Evolutionary conservation across 768 basidiomycete genomes (phyloP).

Genomic region (Mycena vitilis): DNA sequence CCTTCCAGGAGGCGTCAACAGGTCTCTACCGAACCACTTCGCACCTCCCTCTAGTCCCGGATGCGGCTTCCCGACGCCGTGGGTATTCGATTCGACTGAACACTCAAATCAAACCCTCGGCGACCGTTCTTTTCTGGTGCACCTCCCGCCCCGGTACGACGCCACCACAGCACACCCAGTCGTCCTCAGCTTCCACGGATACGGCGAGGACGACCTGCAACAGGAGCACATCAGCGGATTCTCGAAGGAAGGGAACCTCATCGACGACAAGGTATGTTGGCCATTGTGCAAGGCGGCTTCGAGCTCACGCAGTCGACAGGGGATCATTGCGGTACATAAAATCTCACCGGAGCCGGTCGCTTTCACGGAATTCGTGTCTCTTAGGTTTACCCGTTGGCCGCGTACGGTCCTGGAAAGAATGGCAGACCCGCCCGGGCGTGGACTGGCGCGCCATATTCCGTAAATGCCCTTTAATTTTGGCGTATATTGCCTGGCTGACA

Average conservation of each 20-base stretch:
- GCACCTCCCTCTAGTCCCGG: not conserved
- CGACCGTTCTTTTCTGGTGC: conserved; percentile 35
- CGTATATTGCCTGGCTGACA: not conserved
- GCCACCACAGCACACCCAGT: conserved; percentile 27
- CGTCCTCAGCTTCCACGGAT: conserved; percentile 36
- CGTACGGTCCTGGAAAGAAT: conserved; percentile 33
- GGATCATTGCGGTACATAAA: conserved; percentile 29
- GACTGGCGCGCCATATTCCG: conserved; percentile 37
- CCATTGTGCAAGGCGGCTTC: not conserved
- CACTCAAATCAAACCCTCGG: conserved; percentile 33
- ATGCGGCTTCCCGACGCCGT: conserved; percentile 23
- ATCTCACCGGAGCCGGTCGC: not conserved
- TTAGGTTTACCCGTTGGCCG: conserved; percentile 34
- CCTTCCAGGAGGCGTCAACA: not conserved
- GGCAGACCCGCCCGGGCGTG: conserved; percentile 24
- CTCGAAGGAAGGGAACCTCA: conserved; percentile 19
- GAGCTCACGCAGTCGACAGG: conserved; percentile 10
- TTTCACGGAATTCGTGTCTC: not conserved
- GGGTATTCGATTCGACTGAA: conserved; percentile 31
- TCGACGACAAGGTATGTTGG: conserved; percentile 27
- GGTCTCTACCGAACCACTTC: not conserved
- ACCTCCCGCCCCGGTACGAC: conserved; percentile 33
- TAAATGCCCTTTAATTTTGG: not conserved
- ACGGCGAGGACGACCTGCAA: conserved; percentile 9
- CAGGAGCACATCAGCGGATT: conserved; percentile 33